phyloP scores from a whole-genome alignment of 2,329 filamentous ascomycete species.

The Cytospora chrysosperma region DNA sequence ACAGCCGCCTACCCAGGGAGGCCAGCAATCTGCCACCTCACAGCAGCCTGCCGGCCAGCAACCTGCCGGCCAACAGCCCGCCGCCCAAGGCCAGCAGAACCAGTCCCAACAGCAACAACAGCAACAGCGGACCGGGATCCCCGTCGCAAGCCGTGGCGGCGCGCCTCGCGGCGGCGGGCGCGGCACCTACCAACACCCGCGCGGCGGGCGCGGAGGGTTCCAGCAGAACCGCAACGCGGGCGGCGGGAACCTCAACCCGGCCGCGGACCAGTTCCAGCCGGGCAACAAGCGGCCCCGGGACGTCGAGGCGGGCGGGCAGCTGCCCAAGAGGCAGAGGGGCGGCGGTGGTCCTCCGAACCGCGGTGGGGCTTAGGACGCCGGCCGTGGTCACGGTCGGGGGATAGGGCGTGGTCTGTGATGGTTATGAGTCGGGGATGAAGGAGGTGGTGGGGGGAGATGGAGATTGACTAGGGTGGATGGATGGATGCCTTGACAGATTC shows the following conservation, averaged over 20 bases:
- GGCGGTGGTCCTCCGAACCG: slow-evolving; percentile 30
- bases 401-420: neutral
- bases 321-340: slow-evolving; percentile 38
- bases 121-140: slow-evolving; percentile 29
- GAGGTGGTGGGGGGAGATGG: neutral
- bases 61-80: neutral
- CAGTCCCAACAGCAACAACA: slow-evolving; percentile 24
- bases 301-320: slow-evolving; percentile 32
- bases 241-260: slow-evolving; percentile 45
- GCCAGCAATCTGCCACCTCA: neutral
- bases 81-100: slow-evolving; percentile 17
- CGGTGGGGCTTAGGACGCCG: neutral
- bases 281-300: slow-evolving; percentile 57
- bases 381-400: neutral
- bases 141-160: slow-evolving; percentile 29
- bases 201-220: slow-evolving; percentile 33
- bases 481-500: neutral
- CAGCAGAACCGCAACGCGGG: slow-evolving; percentile 41
- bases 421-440: neutral
- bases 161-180: slow-evolving; percentile 29
- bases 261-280: slow-evolving; percentile 53
- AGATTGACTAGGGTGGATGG: no score
- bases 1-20: slow-evolving; percentile 8
- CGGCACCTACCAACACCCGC: slow-evolving; percentile 30
- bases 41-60: slow-evolving; percentile 7